These are phyloP conservation scores for Flaveria ramosissima DNA, from an alignment of 129 eudicot species.

Conservation along the genomic window DNA sequence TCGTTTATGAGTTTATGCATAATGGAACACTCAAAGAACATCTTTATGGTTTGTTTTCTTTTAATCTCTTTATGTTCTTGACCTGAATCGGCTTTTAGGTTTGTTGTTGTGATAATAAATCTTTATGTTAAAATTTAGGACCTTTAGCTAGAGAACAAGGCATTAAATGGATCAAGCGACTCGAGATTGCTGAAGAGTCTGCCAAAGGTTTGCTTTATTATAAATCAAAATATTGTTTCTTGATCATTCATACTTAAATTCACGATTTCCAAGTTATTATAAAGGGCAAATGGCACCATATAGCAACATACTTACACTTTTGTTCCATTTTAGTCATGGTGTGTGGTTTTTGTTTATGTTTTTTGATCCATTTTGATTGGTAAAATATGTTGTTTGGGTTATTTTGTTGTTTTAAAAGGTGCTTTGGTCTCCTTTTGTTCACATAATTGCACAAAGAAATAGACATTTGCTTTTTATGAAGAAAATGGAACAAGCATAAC, in stretches of 20 bases:
- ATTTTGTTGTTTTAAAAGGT: neutral
- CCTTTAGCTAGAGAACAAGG: slow-evolving; percentile 67
- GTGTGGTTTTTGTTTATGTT: neutral
- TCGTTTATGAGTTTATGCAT: slow-evolving; percentile 94
- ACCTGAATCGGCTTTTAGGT: neutral
- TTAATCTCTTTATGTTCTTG: slow-evolving; percentile 15
- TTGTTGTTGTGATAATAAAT: slow-evolving; percentile 10
- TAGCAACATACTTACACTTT: neutral
- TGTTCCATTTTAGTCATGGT: neutral
- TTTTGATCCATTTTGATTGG: neutral
- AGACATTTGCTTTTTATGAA: neutral
- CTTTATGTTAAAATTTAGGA: slow-evolving; percentile 45
- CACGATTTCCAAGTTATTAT: neutral
- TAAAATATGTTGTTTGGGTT: neutral
- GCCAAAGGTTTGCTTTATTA: slow-evolving; percentile 65
- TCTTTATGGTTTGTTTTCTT: slow-evolving; percentile 67
- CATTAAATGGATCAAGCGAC: slow-evolving; percentile 86
- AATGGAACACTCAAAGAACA: slow-evolving; percentile 98
- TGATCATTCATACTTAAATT: neutral
- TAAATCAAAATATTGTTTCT: neutral
- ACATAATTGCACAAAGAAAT: neutral
- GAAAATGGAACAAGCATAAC: neutral
- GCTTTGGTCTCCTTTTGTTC: neutral
- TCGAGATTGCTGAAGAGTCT: slow-evolving; percentile 99
- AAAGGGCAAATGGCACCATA: neutral